Conservation (phyloP, 2,329 filamentous ascomycete species). For the Claviceps cyperi region DNA sequence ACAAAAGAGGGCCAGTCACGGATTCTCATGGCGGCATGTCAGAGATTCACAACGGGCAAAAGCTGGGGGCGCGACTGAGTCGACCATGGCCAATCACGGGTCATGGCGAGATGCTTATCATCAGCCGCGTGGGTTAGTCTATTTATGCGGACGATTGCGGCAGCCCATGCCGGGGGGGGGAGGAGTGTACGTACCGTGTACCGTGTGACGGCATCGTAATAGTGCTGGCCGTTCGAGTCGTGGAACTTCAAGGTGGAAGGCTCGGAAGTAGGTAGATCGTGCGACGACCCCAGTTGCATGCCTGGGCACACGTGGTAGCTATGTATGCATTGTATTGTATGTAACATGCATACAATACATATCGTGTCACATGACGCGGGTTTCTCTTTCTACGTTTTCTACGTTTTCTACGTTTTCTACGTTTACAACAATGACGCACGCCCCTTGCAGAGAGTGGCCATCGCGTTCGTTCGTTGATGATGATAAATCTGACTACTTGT, state of each 20-base stretch:
- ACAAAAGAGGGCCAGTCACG: conserved; percentile 4
- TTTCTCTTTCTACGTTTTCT: not conserved
- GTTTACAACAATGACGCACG: not conserved
- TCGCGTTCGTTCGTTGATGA: too few relatives aligned
- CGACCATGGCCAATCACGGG: conserved; percentile 1
- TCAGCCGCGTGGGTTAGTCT: not conserved
- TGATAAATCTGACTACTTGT: too few relatives aligned
- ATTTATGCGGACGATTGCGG: not conserved
- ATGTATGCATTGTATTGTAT: too few relatives aligned
- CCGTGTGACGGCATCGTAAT: not conserved
- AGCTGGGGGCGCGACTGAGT: too few relatives aligned
- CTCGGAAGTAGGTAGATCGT: too few relatives aligned
- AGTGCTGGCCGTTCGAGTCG: not conserved
- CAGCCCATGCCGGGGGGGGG: not conserved
- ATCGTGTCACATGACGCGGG: not conserved
- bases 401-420: too few relatives aligned
- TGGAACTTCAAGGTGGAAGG: not conserved
- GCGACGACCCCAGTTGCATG: too few relatives aligned
- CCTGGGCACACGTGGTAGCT: too few relatives aligned
- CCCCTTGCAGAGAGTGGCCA: too few relatives aligned
- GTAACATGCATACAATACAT: too few relatives aligned
- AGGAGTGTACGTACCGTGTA: not conserved
- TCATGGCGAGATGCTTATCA: conserved; percentile 4
- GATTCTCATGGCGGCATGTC: conserved; percentile 4
- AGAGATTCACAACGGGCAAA: not conserved